phyloP scores from a whole-genome alignment of 345 rosid species.

The Durio zibethinus region DNA sequence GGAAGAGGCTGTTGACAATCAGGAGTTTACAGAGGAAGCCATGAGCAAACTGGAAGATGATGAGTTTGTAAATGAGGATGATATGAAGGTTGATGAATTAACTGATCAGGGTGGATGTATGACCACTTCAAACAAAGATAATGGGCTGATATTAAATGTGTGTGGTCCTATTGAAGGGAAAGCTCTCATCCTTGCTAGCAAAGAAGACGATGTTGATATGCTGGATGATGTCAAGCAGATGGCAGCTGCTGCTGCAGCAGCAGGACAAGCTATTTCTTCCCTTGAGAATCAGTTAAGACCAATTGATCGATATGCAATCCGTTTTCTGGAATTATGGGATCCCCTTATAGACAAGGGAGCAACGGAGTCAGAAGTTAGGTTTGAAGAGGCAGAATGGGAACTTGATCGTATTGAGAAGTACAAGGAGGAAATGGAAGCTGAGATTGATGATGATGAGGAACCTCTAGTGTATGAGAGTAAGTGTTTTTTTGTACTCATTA shows the following conservation, averaged over 20 bases:
- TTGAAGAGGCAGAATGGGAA: constrained; percentile 96
- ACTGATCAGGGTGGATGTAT: constrained; percentile 46
- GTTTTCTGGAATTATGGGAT: constrained; percentile 88
- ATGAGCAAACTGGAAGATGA: constrained; percentile 88
- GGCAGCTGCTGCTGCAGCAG: constrained; percentile 92
- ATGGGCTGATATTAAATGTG: constrained; percentile 24
- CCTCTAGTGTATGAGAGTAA: constrained; percentile 96
- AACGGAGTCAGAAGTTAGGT: constrained; percentile 59
- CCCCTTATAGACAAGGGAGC: constrained; percentile 83
- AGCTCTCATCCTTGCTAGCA: constrained; percentile 52
- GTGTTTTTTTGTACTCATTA: constrained; percentile 23
- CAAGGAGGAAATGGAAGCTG: constrained; percentile 99
- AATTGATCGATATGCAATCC: constrained; percentile 90
- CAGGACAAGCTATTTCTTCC: constrained; percentile 83
- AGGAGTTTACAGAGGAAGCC: constrained; percentile 97
- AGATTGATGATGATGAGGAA: constrained; percentile 97
- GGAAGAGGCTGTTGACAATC: constrained; percentile 99
- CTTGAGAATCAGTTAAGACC: constrained; percentile 90
- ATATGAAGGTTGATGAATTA: constrained; percentile 68
- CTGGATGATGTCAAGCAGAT: constrained; percentile 90
- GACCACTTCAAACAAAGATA: constrained; percentile 41
- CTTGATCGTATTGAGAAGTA: constrained; percentile 90
- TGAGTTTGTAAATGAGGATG: constrained; percentile 83
- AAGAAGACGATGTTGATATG: constrained; percentile 86
- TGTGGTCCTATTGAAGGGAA: constrained; percentile 49